Conservation (phyloP, 306 rosid species). For the Cucurbita maxima region DNA sequence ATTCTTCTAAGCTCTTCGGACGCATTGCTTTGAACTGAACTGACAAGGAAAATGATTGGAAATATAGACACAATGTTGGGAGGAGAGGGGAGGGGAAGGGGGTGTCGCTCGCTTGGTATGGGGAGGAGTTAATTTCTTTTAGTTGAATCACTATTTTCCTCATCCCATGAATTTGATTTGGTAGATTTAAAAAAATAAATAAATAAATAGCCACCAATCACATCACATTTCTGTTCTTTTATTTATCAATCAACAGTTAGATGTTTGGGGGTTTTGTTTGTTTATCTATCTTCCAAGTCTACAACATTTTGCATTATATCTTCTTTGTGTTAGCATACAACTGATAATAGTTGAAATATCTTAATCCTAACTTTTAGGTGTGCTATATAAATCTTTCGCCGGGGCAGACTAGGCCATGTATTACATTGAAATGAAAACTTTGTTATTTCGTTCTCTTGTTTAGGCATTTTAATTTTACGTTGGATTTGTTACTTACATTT, state of each 20-base stretch:
- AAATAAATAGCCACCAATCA: neutral
- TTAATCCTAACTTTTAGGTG: neutral
- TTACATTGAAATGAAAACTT: neutral
- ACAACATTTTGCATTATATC: neutral
- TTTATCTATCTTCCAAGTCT: neutral
- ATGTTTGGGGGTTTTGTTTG: slow-evolving; percentile 1
- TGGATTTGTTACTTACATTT: neutral
- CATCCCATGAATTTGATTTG: slow-evolving; percentile 3
- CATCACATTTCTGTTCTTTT: neutral
- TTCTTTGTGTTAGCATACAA: neutral
- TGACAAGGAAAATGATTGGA: neutral
- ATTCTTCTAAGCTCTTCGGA: neutral
- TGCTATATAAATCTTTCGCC: neutral
- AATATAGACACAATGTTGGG: neutral
- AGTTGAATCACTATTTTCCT: neutral
- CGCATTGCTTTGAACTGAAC: neutral
- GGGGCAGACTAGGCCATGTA: neutral
- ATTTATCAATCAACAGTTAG: slow-evolving; percentile 5
- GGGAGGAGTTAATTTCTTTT: neutral
- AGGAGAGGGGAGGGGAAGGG: neutral
- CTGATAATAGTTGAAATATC: neutral
- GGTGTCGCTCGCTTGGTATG: neutral
- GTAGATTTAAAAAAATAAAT: neutral
- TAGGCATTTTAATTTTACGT: neutral
- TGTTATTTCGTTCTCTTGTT: neutral